Conservation (phyloP, 2,329 filamentous ascomycete genomes). For the Rugonectria rugulosa region DNA sequence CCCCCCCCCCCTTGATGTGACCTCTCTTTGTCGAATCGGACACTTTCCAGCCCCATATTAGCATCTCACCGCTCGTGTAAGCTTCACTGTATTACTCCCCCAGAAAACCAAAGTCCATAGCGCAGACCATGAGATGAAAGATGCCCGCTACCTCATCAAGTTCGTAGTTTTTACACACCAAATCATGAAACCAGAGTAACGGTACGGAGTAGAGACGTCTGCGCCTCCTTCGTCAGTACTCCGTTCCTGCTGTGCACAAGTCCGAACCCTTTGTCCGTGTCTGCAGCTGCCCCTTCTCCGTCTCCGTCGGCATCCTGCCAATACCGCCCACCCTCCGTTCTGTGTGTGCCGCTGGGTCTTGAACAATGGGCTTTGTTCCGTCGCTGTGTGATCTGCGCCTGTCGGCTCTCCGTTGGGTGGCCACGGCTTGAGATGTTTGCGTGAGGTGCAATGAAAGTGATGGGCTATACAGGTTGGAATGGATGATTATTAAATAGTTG, state of each 20-base stretch:
- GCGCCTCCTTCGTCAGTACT: slow-evolving; percentile 13
- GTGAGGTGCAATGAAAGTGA: not conserved
- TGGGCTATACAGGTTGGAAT: too few species aligned
- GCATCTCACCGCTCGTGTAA: too few species aligned
- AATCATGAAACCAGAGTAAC: not conserved
- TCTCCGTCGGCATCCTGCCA: slow-evolving; percentile 11
- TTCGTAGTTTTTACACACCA: too few species aligned
- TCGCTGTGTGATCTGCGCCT: not conserved
- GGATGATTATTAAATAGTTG: not conserved
- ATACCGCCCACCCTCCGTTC: not conserved
- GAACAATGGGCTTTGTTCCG: not conserved
- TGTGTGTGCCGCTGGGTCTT: not conserved
- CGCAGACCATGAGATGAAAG: too few species aligned
- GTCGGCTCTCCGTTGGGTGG: not conserved
- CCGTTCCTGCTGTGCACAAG: not conserved
- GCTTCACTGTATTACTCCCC: too few species aligned
- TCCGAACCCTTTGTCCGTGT: not conserved
- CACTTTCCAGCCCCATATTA: too few species aligned
- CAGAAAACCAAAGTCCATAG: too few species aligned
- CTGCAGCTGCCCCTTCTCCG: not conserved
- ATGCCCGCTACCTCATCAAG: too few species aligned
- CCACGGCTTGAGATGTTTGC: not conserved
- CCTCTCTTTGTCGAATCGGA: too few species aligned
- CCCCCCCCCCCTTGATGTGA: too few species aligned
- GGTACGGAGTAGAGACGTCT: not conserved